Base-by-base conservation (phyloP, 1,139 yeast genomes). In the Debaryomyces udenii region DNA sequence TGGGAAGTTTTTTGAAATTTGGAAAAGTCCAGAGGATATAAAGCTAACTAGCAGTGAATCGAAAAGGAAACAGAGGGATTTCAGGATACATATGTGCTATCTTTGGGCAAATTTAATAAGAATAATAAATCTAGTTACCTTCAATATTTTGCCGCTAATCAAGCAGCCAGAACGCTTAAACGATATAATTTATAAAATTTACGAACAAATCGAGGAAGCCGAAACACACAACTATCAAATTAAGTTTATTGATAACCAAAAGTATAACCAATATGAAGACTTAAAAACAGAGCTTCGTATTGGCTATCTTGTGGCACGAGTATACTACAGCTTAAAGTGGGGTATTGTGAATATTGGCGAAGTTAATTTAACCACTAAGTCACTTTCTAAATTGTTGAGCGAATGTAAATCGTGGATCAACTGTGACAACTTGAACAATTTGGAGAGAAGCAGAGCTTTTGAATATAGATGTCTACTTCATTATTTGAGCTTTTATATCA, bases 81-180 rank as follows among this genome's bases (percentile, higher is more conserved):
- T 70, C n/a, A 59, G 66, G 34, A 40, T 66, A 3, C 70, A 68
- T 41, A 42, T 70, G 14, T 61, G 73, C 40, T 51, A 53, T 37
- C 39, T 71, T 9, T 73, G 78, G 78, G 51, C 56, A 26, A 72
- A 68, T 31, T 38, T 67, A 13, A 47, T 72, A 9, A 47, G 76
- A 24, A 41, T 68, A 15, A 45, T 59, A n/a, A 71, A 71, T 50
- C 49, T 66, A 34, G 58, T 60, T 2, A 49, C 63, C 0, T 62
- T 69, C 43, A 56, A 62, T 15, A 51, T 66, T 20, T 52, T 61
- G 1, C 62, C 67, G 2, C 45, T 61, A 9, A 44, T 56, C 9
- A 56, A 57, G 16, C 54, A 56, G 29, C 51, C 61, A 9, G 55
- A 53, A 16, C 49, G 48, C 2, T 41, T 66, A 29, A 66, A 62